Evolutionary conservation across 2,329 filamentous ascomycete genomes (phyloP), one percentile per base, ranked within the genome.

Genomic region (Stagonosporopsis vannaccii): DNA sequence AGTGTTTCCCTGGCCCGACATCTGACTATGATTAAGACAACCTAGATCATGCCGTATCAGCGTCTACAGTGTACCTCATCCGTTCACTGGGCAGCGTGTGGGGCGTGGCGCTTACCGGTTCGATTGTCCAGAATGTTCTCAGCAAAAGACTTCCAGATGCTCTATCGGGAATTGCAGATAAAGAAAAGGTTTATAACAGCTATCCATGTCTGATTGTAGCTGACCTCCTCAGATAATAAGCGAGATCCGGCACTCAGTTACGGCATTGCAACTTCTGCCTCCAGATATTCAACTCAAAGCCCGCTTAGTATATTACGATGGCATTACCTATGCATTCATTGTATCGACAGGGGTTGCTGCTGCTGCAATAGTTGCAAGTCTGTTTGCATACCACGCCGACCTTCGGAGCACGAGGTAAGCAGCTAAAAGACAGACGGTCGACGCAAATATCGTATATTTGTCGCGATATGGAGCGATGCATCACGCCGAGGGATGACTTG

Each of bases 11-110:
- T 1, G 20, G 15, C n/a, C 13, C 20, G 15, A 22, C 19, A 44
- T 15, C 20, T 43, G 13, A 30, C 9, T 12, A 30, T 30, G 28
- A 12, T 12, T 37, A 12, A 35, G 6, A 6, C 20, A 1, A 5
- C 2, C 3, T 33, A 87, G 86, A 88, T 48, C 85, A 88, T 22
- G 85, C 85, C 11, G 85, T 88, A 1, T 84, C 82, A 0, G 81
- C 85, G 2, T 88, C 85, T 1, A 87, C 83, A 0, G 83, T 87
- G 6, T 89, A 89, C 67, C 79, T 89, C 19, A 81, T 89, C 39
- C 82, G 86, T 23, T 88, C 85, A 0, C 74, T 89, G 3, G 86
- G 86, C 2, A 84, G 82, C 0, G 85, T 20, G 1, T 88, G 85
- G 81, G 86, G 86, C 9, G 86, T 89, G 1, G 85, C 86, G 0